Percentiles rank a stretch among this genome's conserved stretches.
These are phyloP conservation scores for Nepenthes mirabilis DNA, from an alignment of 148 eudicot genomes.

Conservation along the genomic window DNA sequence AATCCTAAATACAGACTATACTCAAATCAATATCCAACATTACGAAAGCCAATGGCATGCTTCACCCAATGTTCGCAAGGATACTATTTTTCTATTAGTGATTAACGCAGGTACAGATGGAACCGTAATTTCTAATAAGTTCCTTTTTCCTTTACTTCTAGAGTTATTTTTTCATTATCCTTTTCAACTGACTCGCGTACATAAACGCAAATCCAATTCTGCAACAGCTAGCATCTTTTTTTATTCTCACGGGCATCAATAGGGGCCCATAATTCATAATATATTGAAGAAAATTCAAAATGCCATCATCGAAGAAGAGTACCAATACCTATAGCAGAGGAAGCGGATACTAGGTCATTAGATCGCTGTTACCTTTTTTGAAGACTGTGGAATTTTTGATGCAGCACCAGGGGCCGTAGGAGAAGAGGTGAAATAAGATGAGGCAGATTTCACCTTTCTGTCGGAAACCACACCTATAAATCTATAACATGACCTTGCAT, in stretches of 20 bases:
- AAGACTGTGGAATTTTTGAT: conserved; percentile 7
- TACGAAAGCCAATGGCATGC: too few relatives aligned
- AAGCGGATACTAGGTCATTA: not conserved
- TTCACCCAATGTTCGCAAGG: too few relatives aligned
- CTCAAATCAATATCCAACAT: too few relatives aligned
- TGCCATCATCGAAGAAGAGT: not conserved
- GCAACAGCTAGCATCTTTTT: too few relatives aligned
- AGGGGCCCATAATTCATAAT: not conserved
- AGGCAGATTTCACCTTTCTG: not conserved
- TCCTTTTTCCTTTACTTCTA: not conserved
- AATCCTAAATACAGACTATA: too few relatives aligned
- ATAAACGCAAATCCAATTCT: too few relatives aligned
- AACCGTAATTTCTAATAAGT: too few relatives aligned
- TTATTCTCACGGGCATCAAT: too few relatives aligned
- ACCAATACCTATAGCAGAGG: not conserved
- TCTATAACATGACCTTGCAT: not conserved
- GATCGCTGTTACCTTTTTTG: conserved; percentile 1
- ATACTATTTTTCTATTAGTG: too few relatives aligned
- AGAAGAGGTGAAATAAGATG: conserved; percentile 7
- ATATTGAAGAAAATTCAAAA: not conserved
- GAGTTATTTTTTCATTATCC: too few relatives aligned
- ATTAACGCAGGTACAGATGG: too few relatives aligned
- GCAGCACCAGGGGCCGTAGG: not conserved
- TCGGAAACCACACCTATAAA: not conserved
- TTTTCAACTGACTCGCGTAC: too few relatives aligned